These are phyloP conservation scores for Russula sp. DNA, from an alignment of 768 basidiomycete genomes.

Conservation along the genomic window DNA sequence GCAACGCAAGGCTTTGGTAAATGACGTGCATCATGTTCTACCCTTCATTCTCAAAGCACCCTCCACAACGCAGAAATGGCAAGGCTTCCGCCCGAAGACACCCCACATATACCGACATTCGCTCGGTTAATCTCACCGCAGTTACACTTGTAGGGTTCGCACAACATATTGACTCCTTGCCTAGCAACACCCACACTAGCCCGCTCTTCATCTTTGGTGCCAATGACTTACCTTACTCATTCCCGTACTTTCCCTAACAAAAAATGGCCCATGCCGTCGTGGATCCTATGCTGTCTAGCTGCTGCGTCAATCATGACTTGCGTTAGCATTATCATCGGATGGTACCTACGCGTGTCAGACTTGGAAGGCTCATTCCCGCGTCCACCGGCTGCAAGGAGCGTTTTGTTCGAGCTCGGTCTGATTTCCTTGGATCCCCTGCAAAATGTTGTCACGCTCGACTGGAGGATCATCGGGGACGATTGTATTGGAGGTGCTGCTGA, in stretches of 20 bases:
- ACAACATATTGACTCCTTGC: background rate
- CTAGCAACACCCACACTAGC: background rate
- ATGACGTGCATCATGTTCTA: background rate
- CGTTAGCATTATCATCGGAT: slow-evolving; percentile 7
- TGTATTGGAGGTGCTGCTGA: background rate
- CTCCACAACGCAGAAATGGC: background rate
- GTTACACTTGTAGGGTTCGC: background rate
- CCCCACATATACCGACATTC: background rate
- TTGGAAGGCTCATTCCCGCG: slow-evolving; percentile 1
- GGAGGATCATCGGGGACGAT: slow-evolving; percentile 9
- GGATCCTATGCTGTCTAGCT: background rate
- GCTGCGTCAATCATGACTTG: background rate
- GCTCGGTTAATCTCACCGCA: background rate
- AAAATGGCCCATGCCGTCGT: background rate
- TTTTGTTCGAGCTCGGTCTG: slow-evolving; percentile 6
- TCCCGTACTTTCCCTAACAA: background rate
- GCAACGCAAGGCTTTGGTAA: no score
- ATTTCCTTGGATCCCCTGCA: slow-evolving; percentile 6
- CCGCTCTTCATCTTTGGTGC: background rate
- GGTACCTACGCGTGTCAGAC: background rate
- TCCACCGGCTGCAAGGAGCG: background rate
- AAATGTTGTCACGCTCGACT: slow-evolving; percentile 5
- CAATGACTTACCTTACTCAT: background rate
- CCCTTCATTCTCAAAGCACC: background rate
- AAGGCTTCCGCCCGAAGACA: background rate